Conservation (phyloP, 1,284 basidiomycete genomes). For the Tilletia indica region DNA sequence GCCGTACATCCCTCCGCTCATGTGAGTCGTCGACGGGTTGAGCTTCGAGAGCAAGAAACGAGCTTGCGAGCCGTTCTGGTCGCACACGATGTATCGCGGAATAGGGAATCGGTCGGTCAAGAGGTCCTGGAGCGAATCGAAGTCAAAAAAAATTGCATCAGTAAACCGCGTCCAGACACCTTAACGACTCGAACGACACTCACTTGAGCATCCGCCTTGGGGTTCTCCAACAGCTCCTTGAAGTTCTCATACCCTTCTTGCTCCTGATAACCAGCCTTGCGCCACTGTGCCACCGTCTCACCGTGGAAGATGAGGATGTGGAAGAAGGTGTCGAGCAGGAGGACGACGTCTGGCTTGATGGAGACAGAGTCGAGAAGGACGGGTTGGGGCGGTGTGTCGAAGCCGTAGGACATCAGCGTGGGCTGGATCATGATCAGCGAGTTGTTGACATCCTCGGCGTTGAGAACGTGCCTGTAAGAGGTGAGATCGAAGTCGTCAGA, state of each 20-base stretch:
- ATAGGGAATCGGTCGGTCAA: conserved; percentile 93
- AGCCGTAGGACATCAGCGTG: conserved; percentile 96
- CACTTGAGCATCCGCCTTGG: conserved; percentile 65
- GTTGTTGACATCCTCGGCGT: conserved; percentile 98
- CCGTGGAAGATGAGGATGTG: conserved; percentile 99
- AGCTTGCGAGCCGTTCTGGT: conserved; percentile 95
- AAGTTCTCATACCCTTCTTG: conserved; percentile 99
- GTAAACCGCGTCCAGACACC: not conserved
- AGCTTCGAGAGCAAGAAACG: conserved; percentile 94
- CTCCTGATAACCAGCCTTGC: conserved; percentile 98
- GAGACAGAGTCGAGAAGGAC: conserved; percentile 96
- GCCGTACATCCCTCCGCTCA: conserved; percentile 67
- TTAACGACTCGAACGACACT: conserved; percentile 1
- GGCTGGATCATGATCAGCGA: conserved; percentile 99
- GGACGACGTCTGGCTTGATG: conserved; percentile 92
- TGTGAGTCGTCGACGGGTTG: conserved; percentile 97
- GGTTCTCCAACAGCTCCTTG: conserved; percentile 85
- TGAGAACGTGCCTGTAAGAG: conserved; percentile 76
- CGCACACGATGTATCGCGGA: conserved; percentile 94
- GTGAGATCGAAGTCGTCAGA: not conserved
- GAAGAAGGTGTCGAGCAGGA: conserved; percentile 99
- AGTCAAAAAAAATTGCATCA: no score
- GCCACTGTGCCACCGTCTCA: conserved; percentile 93
- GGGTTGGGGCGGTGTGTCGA: conserved; percentile 84
- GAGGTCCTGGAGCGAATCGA: conserved; percentile 67